These are phyloP conservation scores for Pseudogymnoascus sp. DNA, from an alignment of 2,329 filamentous ascomycete species.

Conservation along the genomic window DNA sequence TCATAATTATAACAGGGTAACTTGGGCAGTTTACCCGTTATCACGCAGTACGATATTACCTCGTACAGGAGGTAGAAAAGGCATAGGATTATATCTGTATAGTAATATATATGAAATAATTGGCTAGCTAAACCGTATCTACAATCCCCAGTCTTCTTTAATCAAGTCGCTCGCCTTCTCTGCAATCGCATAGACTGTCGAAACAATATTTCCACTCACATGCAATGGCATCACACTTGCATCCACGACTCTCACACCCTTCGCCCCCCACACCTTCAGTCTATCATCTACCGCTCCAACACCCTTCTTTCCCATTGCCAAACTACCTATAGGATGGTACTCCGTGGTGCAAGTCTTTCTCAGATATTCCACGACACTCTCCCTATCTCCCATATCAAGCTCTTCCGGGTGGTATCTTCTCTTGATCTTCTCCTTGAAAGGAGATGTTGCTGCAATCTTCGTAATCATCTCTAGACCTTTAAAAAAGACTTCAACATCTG, in stretches of 20 bases:
- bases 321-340: conserved; percentile 79
- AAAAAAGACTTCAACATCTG: conserved; percentile 30
- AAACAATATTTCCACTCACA: conserved; percentile 76
- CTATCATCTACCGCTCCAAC: conserved; percentile 72
- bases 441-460: conserved; percentile 12
- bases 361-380: conserved; percentile 9
- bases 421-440: conserved; percentile 16
- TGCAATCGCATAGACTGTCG: conserved; percentile 75
- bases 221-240: conserved; percentile 80
- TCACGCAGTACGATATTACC: no score
- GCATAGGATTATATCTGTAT: neutral
- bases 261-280: conserved; percentile 62
- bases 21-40: no score
- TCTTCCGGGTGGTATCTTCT: conserved; percentile 10
- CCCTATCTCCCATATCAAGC: conserved; percentile 9
- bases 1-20: no score
- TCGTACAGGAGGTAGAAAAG: neutral
- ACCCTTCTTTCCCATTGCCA: conserved; percentile 69
- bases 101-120: neutral
- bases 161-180: conserved; percentile 78
- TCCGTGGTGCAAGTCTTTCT: conserved; percentile 15
- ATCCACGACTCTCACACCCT: conserved; percentile 69
- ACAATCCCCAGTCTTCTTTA: conserved; percentile 16
- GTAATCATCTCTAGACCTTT: conserved; percentile 12
- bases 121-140: neutral